Evolutionary conservation across 139 green algal species (phyloP).

Genomic region (Closterium sp.): DNA sequence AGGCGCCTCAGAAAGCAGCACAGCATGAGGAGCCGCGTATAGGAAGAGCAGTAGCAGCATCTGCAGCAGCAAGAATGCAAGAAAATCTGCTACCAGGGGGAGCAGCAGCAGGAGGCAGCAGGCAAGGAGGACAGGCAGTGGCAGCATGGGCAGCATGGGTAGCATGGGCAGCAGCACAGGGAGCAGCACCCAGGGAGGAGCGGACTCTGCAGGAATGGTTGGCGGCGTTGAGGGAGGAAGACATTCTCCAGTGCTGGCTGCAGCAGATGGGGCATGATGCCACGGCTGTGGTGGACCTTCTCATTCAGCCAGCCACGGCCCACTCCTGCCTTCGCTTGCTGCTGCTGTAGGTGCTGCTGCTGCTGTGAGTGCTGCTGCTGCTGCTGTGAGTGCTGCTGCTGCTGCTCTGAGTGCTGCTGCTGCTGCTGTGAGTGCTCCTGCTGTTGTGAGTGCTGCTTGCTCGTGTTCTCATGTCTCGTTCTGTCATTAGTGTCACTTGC

Average conservation of each 20-base stretch:
- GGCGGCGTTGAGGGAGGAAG: background rate
- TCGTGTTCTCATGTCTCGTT: no score
- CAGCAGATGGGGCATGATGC: background rate
- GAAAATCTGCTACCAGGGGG: no score
- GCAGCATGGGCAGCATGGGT: background rate
- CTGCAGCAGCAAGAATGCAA: no score
- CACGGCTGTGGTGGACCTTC: background rate
- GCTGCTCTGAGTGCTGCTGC: background rate
- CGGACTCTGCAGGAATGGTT: background rate
- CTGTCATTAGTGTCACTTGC: background rate
- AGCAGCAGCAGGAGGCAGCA: no score
- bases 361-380: background rate
- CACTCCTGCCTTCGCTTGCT: background rate
- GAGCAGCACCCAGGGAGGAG: background rate
- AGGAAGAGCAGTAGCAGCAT: no score
- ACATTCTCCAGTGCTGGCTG: background rate
- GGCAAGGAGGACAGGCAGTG: no score
- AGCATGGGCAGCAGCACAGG: background rate
- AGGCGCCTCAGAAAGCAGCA: no score
- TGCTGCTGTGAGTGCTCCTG: background rate
- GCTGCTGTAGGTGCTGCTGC: background rate
- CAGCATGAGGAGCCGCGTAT: no score
- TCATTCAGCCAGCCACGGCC: background rate
- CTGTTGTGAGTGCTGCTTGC: no score
- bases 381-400: background rate